phyloP scores from a whole-genome alignment of 106 monocot species.

The Amphibolis antarctica region DNA sequence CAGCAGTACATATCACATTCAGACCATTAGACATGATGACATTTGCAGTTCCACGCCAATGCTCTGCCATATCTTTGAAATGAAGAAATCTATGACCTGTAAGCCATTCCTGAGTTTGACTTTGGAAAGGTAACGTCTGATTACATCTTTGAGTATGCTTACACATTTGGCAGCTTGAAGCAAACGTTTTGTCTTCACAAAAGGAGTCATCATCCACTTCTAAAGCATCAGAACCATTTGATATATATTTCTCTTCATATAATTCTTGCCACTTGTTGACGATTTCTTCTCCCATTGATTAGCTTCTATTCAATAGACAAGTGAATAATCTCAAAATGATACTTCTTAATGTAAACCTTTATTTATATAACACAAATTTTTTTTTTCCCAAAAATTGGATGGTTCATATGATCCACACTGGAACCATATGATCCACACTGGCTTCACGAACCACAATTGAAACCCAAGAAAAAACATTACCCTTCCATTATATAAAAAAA shows the following conservation, averaged over 20 bases:
- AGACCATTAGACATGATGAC: not conserved
- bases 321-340: too few relatives aligned
- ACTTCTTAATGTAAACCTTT: too few relatives aligned
- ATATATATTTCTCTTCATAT: not conserved
- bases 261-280: not conserved
- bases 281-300: conserved; percentile 1
- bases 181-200: not conserved
- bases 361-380: too few relatives aligned
- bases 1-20: not conserved
- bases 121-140: not conserved
- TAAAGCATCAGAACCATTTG: not conserved
- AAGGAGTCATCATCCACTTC: not conserved
- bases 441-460: too few relatives aligned
- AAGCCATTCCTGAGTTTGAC: not conserved
- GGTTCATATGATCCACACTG: too few relatives aligned
- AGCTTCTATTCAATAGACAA: not conserved
- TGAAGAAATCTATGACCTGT: not conserved
- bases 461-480: too few relatives aligned
- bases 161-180: not conserved
- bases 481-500: too few relatives aligned
- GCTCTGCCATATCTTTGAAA: not conserved
- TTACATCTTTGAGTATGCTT: not conserved
- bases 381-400: too few relatives aligned
- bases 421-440: too few relatives aligned
- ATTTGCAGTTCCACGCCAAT: not conserved